These are phyloP conservation scores for Phylloporus sp. DNA, from an alignment of 768 basidiomycete genomes.

Conservation along the genomic window DNA sequence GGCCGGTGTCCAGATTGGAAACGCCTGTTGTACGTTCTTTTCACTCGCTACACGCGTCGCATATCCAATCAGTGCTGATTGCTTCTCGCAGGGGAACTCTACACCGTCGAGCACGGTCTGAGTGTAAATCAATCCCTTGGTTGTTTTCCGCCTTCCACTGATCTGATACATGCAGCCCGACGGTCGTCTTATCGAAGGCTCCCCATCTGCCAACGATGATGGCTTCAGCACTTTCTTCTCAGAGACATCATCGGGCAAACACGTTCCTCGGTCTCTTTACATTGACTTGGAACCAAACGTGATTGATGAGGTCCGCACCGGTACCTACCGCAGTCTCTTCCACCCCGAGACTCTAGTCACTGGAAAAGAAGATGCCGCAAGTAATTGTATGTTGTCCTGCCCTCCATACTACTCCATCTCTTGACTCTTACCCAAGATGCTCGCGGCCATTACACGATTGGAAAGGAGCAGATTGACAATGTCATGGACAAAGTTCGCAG, in stretches of 20 bases:
- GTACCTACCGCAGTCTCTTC: conserved; percentile 95
- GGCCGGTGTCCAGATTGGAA: conserved; percentile 97
- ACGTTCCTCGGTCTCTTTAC: conserved; percentile 96
- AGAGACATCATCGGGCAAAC: conserved; percentile 93
- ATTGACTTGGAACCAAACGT: conserved; percentile 97
- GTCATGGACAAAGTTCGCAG: conserved; percentile 95
- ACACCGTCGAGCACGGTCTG: conserved; percentile 97
- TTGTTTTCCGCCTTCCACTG: conserved; percentile 9
- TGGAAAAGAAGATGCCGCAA: conserved; percentile 99
- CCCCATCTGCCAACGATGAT: conserved; percentile 71
- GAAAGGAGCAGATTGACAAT: conserved; percentile 95
- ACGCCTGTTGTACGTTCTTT: conserved; percentile 88
- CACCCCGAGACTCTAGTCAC: conserved; percentile 98
- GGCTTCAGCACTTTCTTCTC: conserved; percentile 99
- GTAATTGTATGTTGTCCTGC: conserved; percentile 72
- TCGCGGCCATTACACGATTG: conserved; percentile 97
- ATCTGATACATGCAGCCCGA: conserved; percentile 66
- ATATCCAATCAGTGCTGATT: conserved; percentile 15
- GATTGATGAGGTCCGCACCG: conserved; percentile 95
- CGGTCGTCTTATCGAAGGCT: conserved; percentile 81
- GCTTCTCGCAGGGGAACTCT: conserved; percentile 80
- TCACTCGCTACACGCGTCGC: conserved; percentile 14
- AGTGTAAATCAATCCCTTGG: conserved; percentile 52
- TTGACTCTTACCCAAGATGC: conserved; percentile 58
- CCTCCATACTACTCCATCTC: background rate